phyloP scores from a whole-genome alignment of 1,139 yeast genomes.

The Kodamaea suecica region DNA sequence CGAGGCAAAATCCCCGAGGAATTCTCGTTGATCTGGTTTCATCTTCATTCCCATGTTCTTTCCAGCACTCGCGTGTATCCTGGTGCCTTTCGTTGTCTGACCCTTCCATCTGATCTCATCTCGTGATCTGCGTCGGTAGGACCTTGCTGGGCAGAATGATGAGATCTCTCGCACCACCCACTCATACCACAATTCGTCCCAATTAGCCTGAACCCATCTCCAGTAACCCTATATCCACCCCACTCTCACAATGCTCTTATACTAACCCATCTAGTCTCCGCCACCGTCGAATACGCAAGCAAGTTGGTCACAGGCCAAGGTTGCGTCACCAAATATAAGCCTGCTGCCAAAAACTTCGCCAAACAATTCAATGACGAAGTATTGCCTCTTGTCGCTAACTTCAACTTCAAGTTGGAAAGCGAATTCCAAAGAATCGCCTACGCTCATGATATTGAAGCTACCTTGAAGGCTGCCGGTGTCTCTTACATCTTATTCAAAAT shows the following conservation, averaged over 20 bases:
- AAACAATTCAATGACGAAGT: conserved; percentile 37
- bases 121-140: too few species aligned
- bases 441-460: conserved; percentile 63
- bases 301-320: conserved; percentile 69
- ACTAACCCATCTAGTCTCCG: conserved; percentile 43
- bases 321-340: conserved; percentile 63
- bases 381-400: conserved; percentile 44
- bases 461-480: conserved; percentile 69
- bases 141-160: too few species aligned
- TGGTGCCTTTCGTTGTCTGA: too few species aligned
- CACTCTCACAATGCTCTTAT: conserved; percentile 3
- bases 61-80: too few species aligned
- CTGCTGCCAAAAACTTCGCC: conserved; percentile 41
- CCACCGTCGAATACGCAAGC: conserved; percentile 67
- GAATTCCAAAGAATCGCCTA: conserved; percentile 59
- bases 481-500: conserved; percentile 66
- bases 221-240: too few species aligned
- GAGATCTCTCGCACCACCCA: too few species aligned
- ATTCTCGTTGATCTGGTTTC: too few species aligned
- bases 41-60: too few species aligned
- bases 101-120: too few species aligned
- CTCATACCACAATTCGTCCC: too few species aligned
- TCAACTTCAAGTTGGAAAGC: conserved; percentile 42
- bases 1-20: too few species aligned
- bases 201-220: too few species aligned